Base-by-base conservation (phyloP, 1,139 yeast genomes). In the Candida smagusa region DNA sequence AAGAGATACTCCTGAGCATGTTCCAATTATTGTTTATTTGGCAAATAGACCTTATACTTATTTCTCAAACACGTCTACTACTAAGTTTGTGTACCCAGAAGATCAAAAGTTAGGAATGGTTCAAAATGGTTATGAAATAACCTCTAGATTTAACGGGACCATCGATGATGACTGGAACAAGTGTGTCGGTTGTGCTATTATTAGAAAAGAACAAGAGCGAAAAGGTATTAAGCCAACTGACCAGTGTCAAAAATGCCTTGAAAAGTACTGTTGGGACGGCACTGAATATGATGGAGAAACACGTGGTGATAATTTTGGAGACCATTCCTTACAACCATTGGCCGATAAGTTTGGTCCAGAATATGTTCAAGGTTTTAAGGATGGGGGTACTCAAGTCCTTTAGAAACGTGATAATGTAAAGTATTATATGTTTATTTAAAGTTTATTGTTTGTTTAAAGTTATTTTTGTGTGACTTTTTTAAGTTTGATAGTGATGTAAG, bases 161-260 rank as follows among this genome's bases (percentile, higher is more conserved):
- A 63, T 82, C 28, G 95, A 84, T 52, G 58, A 67, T 3, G 82
- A 83, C 36, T 89, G 88, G 82, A 69, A 76, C 33, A 75, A 83
- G 8, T 89, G 96, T 68, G 76, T 88, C 36, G 86, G 89, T 2
- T 89, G 97, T 69, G 97, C 96, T 7, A 77, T 88, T 39, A 70
- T 89, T 40, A 84, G 87, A 60, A 79, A 96, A 58, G 79, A 83
- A 39, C 83, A 83, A 56, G 94, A 88, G 64, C 74, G 95, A 52
- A 63, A 71, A 35, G 82, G 83, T 23, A 58, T 70, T 22, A 68
- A 73, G 11, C 81, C 80, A 44, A 73, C 88, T 6, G 80, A 74
- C 2, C 88, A 84, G 54, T 89, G 97, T 70, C 60, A 74, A 44
- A 44, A 63, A 36, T 89, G 97, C 61, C 84, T 88, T 57, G 59